Evolutionary conservation across 202 grass and related monocot genomes (phyloP).

Genomic region (Schoenoplectus tabernaemontani): DNA sequence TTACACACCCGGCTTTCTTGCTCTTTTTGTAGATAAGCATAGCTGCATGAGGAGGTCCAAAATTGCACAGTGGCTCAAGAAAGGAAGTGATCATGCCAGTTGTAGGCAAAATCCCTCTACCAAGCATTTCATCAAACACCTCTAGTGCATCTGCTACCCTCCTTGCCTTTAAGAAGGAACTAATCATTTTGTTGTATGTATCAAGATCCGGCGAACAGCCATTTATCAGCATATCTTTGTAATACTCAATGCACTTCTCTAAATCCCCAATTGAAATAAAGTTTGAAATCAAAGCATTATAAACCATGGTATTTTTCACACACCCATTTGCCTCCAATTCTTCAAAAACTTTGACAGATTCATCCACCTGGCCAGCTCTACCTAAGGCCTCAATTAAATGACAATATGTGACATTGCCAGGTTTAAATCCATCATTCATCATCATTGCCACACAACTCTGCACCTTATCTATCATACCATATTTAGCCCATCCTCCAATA

Average conservation of each 20-base stretch:
- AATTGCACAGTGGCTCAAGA: conserved; percentile 59
- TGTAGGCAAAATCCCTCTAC: conserved; percentile 43
- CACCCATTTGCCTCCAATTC: conserved; percentile 44
- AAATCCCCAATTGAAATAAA: conserved; percentile 47
- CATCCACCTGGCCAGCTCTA: conserved; percentile 34
- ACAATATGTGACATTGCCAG: conserved; percentile 52
- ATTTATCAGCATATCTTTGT: conserved; percentile 56
- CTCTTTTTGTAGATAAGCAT: conserved; percentile 72
- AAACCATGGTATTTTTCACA: conserved; percentile 38
- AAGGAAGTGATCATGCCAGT: conserved; percentile 63
- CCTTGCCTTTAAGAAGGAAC: conserved; percentile 43
- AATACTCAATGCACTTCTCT: conserved; percentile 53
- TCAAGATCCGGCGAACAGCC: conserved; percentile 44
- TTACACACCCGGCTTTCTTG: conserved; percentile 60
- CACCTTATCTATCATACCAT: conserved; percentile 56
- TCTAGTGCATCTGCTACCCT: conserved; percentile 86
- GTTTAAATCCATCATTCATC: conserved; percentile 48
- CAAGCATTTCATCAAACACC: conserved; percentile 62
- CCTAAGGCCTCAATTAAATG: conserved; percentile 71
- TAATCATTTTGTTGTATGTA: conserved; percentile 54
- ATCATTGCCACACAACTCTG: conserved; percentile 51
- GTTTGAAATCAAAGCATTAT: conserved; percentile 76
- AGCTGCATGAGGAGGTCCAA: conserved; percentile 73
- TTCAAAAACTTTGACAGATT: conserved; percentile 47
- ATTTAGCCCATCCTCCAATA: conserved; percentile 66